phyloP scores from a whole-genome alignment of 1,139 yeast genomes.

The Magnusiomyces fungicola region DNA sequence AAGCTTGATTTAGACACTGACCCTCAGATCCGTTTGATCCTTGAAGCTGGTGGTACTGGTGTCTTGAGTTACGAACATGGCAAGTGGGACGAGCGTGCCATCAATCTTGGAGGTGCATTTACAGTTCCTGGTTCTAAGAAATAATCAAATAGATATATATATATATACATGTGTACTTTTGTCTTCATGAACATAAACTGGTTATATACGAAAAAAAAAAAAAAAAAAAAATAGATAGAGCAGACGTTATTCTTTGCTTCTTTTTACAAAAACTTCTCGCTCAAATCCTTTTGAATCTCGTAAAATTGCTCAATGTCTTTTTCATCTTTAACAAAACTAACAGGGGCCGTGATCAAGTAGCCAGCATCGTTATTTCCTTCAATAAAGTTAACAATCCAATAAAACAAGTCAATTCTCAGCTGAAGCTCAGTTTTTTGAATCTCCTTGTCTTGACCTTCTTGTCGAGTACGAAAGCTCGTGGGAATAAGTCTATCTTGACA shows the following conservation, averaged over 20 bases:
- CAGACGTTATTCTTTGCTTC: too few species aligned
- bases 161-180: too few species aligned
- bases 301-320: neutral
- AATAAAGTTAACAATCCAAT: constrained; percentile 22
- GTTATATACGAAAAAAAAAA: too few species aligned
- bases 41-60: constrained; percentile 95
- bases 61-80: constrained; percentile 86
- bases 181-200: too few species aligned
- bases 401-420: constrained; percentile 16
- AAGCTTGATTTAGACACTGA: constrained; percentile 41
- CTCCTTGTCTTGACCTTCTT: neutral
- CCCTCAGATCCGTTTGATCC: constrained; percentile 64
- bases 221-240: too few species aligned
- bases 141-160: too few species aligned
- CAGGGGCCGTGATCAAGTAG: constrained; percentile 14
- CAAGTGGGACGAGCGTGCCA: constrained; percentile 77
- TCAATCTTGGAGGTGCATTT: constrained; percentile 63
- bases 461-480: constrained; percentile 1
- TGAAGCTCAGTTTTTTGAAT: constrained; percentile 8
- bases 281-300: neutral
- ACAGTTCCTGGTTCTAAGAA: constrained; percentile 56
- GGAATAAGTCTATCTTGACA: constrained; percentile 27
- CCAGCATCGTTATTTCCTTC: constrained; percentile 23
- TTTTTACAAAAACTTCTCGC: too few species aligned
- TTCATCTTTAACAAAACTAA: neutral